These are phyloP conservation scores for Candida adriatica DNA, from an alignment of 805 yeast species.

Conservation along the genomic window DNA sequence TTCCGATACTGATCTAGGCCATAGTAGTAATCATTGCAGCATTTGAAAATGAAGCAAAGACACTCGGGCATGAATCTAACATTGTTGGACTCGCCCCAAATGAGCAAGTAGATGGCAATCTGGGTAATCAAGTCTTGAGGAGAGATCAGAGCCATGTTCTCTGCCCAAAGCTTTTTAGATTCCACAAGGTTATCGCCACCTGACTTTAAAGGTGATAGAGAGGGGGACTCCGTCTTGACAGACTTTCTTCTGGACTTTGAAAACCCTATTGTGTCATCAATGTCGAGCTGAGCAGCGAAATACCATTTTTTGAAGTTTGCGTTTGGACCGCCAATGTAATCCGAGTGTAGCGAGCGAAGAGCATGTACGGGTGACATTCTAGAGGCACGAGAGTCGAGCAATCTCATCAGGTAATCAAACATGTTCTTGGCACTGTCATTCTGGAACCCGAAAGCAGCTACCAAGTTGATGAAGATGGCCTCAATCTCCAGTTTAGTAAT, in stretches of 20 bases:
- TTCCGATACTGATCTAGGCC: conserved; percentile 34
- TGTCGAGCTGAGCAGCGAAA: conserved; percentile 65
- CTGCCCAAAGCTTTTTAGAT: conserved; percentile 44
- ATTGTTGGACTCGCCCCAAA: conserved; percentile 92
- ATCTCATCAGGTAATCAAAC: conserved; percentile 55
- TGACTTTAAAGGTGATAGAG: neutral
- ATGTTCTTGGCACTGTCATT: conserved; percentile 56
- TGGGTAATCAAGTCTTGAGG: conserved; percentile 56
- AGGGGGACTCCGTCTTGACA: neutral
- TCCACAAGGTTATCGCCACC: conserved; percentile 27
- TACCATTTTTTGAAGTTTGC: conserved; percentile 73
- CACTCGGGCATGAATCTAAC: conserved; percentile 87
- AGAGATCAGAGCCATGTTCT: conserved; percentile 40
- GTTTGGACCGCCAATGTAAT: conserved; percentile 65
- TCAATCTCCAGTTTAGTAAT: conserved; percentile 49
- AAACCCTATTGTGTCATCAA: conserved; percentile 42
- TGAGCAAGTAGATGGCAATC: conserved; percentile 58
- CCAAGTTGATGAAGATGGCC: conserved; percentile 44
- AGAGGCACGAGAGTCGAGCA: conserved; percentile 63
- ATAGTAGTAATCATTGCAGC: conserved; percentile 63
- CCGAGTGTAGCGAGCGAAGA: conserved; percentile 57
- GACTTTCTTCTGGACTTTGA: conserved; percentile 6
- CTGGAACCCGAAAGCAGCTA: conserved; percentile 62
- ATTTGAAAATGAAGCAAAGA: conserved; percentile 74
- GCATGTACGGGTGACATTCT: conserved; percentile 54